Evolutionary conservation across 257 asterid genomes (phyloP), one percentile per base, ranked within the genome.

Genomic region (Penstemon eatonii): DNA sequence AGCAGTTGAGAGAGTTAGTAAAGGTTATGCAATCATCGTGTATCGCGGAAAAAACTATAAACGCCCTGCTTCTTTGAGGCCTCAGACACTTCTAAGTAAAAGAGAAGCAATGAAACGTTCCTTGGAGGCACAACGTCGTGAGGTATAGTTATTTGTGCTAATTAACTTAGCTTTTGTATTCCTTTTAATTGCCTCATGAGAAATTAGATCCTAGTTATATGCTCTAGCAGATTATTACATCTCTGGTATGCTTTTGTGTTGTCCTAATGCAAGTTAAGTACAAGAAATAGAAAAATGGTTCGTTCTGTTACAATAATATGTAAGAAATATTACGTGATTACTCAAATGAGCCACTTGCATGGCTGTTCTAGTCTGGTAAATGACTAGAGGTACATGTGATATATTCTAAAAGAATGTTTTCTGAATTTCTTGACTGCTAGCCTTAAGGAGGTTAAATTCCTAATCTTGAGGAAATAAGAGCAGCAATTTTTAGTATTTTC

Each of bases 41-140:
- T 94, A 94, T 78, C 96, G 97, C 75, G 99, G 99, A 41, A 94
- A 94, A 77, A 94, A 94, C 75, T 94, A 94, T 76, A 76, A 56
- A 67, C 92, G 96, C 41, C 99, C 99, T 69, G 87, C 93, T 78
- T 79, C 84, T 44, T 81, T 94, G 90, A 91, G 97, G 80, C 99
- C 99, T 67, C 83, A 47, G 72, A 79, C 97, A 18, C 99, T 94
- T 80, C 84, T 87, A 65, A 94, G 87, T 78, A 94, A 91, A 85
- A 83, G 90, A 75, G 89, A 85, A 82, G 99, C 99, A 49, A 72
- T 91, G 96, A 94, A 87, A 78, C 97, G 93, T 66, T 87, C 96
- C 44, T 7, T 80, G 57, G 99, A 91, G 81, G 96, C 91, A 15
- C 99, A 94, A 69, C 96, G 96, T 18, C 87, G 83, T 46, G 68